A percentile compares a stretch with the other conserved stretches of the same genome.
Evolutionary conservation across 2,329 filamentous ascomycete species (phyloP).

Genomic region (Endocalyx cinctus): DNA sequence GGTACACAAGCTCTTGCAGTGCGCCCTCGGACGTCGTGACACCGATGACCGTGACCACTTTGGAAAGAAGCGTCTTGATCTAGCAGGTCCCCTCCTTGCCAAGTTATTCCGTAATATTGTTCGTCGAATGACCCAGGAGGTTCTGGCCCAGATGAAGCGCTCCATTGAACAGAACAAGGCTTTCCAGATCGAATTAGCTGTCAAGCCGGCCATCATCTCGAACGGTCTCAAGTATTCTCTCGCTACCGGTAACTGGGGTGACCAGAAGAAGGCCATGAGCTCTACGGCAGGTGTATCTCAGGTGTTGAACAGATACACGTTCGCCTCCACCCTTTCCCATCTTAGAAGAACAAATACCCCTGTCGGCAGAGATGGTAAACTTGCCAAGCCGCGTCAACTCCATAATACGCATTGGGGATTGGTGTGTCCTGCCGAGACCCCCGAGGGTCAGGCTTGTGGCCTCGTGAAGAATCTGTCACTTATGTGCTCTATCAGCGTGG

Average conservation of each 20-base stretch:
- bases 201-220: constrained; percentile 86
- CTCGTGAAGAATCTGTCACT: constrained; percentile 95
- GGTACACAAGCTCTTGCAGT: constrained; percentile 93
- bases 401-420: constrained; percentile 99
- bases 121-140: constrained; percentile 83
- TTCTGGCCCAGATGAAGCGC: constrained; percentile 84
- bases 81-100: constrained; percentile 91
- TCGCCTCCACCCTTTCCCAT: constrained; percentile 94
- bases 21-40: constrained; percentile 85
- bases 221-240: constrained; percentile 95
- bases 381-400: constrained; percentile 94
- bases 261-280: constrained; percentile 96
- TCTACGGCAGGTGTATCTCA: constrained; percentile 97
- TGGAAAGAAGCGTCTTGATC: constrained; percentile 94
- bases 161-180: constrained; percentile 86
- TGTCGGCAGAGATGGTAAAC: constrained; percentile 94
- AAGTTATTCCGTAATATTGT: constrained; percentile 93
- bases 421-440: constrained; percentile 94
- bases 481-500: constrained; percentile 98
- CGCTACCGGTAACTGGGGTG: constrained; percentile 97
- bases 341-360: constrained; percentile 95
- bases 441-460: constrained; percentile 96
- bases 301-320: constrained; percentile 96
- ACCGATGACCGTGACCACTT: constrained; percentile 98
- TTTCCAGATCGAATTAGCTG: constrained; percentile 85